These are phyloP conservation scores for Gigaspora rosea DNA, from an alignment of 192 early-diverging fungal genomes.

Conservation along the genomic window DNA sequence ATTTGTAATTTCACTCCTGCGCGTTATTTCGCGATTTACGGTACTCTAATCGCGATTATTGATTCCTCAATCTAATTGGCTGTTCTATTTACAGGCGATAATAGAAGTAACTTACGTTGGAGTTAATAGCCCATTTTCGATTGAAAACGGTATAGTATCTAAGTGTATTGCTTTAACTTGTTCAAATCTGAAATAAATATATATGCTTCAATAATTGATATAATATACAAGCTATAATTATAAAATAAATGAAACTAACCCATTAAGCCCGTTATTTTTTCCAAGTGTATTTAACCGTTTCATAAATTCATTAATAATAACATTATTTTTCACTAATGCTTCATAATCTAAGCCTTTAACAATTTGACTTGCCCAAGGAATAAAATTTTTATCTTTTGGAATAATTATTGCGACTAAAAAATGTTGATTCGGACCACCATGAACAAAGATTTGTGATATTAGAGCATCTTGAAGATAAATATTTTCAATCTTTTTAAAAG, in stretches of 20 bases:
- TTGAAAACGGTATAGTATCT: constrained; percentile 69
- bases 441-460: constrained; percentile 88
- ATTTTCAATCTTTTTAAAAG: constrained; percentile 62
- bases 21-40: no score
- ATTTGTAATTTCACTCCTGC: no score
- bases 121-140: constrained; percentile 81
- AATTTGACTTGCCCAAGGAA: constrained; percentile 63
- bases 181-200: constrained; percentile 74
- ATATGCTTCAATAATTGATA: constrained; percentile 29
- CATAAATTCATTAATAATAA: constrained; percentile 55
- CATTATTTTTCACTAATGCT: constrained; percentile 49
- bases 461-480: constrained; percentile 73
- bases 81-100: no score
- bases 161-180: constrained; percentile 70
- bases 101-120: constrained; percentile 58
- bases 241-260: constrained; percentile 22
- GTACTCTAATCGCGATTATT: no score
- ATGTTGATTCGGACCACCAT: constrained; percentile 90
- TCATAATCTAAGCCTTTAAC: constrained; percentile 45
- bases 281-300: constrained; percentile 57
- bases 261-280: constrained; percentile 47
- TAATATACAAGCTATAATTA: constrained; percentile 33
- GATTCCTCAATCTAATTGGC: no score
- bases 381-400: constrained; percentile 72
- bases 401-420: constrained; percentile 86